These are phyloP conservation scores for Clathrus columnatus DNA, from an alignment of 768 basidiomycete species.

Conservation along the genomic window DNA sequence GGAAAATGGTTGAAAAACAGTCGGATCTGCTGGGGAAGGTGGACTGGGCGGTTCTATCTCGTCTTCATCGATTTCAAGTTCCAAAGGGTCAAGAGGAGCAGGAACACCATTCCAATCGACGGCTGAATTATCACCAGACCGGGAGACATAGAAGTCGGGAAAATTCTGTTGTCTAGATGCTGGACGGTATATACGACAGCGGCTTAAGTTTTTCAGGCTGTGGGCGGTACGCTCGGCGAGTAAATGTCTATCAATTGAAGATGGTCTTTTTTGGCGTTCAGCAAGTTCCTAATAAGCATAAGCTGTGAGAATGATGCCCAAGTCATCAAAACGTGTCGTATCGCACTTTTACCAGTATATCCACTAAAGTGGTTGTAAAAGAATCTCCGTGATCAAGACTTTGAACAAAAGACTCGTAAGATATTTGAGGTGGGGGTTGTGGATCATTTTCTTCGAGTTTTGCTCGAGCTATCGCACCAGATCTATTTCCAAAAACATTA, in stretches of 20 bases:
- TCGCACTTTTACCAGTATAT: slow-evolving; percentile 69
- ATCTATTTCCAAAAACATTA: slow-evolving; percentile 3
- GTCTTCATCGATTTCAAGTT: slow-evolving; percentile 3
- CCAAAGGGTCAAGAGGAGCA: neutral
- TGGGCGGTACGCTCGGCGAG: slow-evolving; percentile 63
- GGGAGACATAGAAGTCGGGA: slow-evolving; percentile 5
- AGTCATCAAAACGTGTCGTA: neutral
- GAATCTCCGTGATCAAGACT: slow-evolving; percentile 73
- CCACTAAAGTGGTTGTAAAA: slow-evolving; percentile 67
- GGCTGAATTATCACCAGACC: neutral
- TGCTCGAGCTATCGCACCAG: slow-evolving; percentile 60
- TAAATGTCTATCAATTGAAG: slow-evolving; percentile 43
- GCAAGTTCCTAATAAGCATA: slow-evolving; percentile 55
- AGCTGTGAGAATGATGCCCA: slow-evolving; percentile 9
- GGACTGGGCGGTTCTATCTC: too few relatives aligned
- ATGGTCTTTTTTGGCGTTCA: slow-evolving; percentile 54
- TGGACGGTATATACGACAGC: slow-evolving; percentile 43
- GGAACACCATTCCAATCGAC: slow-evolving; percentile 4
- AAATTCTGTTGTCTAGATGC: neutral
- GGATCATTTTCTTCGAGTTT: slow-evolving; percentile 38
- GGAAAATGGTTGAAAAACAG: neutral
- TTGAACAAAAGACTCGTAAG: slow-evolving; percentile 66
- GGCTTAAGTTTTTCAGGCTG: slow-evolving; percentile 49
- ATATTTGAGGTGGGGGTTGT: slow-evolving; percentile 52
- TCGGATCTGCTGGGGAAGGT: neutral